A percentile compares a stretch with the other conserved stretches of the same genome.
Conservation (phyloP, 164 flowering plant species). For the Tetrastigma voinierianum region DNA sequence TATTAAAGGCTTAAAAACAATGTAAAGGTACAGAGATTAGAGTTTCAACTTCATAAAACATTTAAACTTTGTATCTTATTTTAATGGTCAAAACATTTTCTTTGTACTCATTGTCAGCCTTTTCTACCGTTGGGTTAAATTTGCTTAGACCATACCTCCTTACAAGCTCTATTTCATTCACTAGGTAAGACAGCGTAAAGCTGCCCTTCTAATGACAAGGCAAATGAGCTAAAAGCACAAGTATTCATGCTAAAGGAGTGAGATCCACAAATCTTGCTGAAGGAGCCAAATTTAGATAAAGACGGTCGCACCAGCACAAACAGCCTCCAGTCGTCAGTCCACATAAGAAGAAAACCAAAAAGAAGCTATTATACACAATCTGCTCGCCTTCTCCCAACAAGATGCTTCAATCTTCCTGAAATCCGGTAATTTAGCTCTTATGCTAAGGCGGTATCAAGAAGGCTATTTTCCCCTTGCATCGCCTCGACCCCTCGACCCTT, state of each 20-base stretch:
- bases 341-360: no score
- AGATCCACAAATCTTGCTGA: slow-evolving; percentile 35
- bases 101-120: no score
- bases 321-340: no score
- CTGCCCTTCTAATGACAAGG: slow-evolving; percentile 38
- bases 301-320: neutral
- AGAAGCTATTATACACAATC: no score
- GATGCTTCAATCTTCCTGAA: slow-evolving; percentile 50
- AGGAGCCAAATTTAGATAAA: neutral
- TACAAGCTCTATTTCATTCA: no score
- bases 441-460: slow-evolving; percentile 34
- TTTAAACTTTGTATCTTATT: no score
- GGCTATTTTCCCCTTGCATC: slow-evolving; percentile 32
- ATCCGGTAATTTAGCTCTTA: slow-evolving; percentile 50
- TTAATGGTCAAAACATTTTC: no score
- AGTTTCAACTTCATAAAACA: no score
- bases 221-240: slow-evolving; percentile 42
- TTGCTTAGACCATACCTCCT: neutral
- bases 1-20: neutral
- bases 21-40: neutral
- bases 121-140: no score
- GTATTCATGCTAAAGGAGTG: slow-evolving; percentile 29
- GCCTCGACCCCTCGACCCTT: no score
- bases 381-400: no score
- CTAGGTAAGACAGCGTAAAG: slow-evolving; percentile 77